phyloP scores from a whole-genome alignment of 148 eudicot genomes.

The Vaccinium macrocarpon region DNA sequence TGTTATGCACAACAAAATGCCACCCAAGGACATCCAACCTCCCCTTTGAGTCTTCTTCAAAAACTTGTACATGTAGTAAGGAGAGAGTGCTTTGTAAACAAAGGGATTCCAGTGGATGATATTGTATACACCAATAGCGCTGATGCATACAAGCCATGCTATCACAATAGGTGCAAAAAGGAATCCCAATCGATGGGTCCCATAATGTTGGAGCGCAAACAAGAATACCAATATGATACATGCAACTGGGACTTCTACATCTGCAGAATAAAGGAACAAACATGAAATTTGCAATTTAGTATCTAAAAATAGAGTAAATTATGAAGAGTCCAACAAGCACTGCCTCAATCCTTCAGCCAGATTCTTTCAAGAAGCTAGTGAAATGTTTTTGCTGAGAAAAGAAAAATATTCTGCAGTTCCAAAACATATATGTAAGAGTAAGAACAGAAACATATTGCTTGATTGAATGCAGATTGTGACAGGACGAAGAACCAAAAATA shows the following conservation, averaged over 20 bases:
- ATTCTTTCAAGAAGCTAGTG: not conserved
- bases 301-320: not conserved
- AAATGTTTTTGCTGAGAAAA: not conserved
- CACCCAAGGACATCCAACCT: conserved; percentile 99
- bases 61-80: conserved; percentile 94
- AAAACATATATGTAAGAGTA: not conserved
- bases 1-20: conserved; percentile 89
- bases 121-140: conserved; percentile 85
- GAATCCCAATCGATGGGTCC: conserved; percentile 87
- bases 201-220: conserved; percentile 84
- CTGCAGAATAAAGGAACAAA: conserved; percentile 38
- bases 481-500: not conserved
- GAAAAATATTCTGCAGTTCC: not conserved
- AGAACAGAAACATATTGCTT: not conserved
- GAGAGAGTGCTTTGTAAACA: conserved; percentile 82
- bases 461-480: not conserved
- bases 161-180: conserved; percentile 90
- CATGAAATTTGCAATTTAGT: not conserved
- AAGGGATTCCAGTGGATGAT: conserved; percentile 82
- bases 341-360: not conserved
- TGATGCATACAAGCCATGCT: conserved; percentile 85
- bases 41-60: conserved; percentile 76
- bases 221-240: conserved; percentile 77
- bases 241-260: conserved; percentile 85
- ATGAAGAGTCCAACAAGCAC: not conserved